Evolutionary conservation across 768 basidiomycete species (phyloP), one percentile per base, ranked within the genome.

Genomic region (Ephemerocybe angulata): DNA sequence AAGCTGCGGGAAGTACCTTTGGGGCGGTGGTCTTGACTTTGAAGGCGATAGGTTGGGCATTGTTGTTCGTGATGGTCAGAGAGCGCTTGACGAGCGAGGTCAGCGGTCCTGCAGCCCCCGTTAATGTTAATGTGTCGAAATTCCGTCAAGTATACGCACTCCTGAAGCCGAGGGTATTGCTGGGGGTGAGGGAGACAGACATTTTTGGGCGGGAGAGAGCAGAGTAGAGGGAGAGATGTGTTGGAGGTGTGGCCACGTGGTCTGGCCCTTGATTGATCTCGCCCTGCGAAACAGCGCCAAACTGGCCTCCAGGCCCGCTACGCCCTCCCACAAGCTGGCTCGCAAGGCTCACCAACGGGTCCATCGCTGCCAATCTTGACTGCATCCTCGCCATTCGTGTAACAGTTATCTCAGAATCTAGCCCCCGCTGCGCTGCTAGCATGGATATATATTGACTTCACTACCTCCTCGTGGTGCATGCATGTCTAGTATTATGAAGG

Each of bases 21-120:
- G 97, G 97, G 13, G 96, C 94, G 1, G 97, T 98, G 12, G 97
- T 98, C 78, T 99, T 98, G 76, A 99, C 96, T 72, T 99, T 99
- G 89, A 98, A 98, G n/a, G 93, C 95, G 60, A 98, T 84, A 17
- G 96, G 93, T 57, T 85, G 82, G 41, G 80, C 69, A 79, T 98
- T 92, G 69, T 86, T 81, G 76, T 99, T 99, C 55, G 87, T 79
- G 65, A 99, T 88, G 40, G 83, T 76, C 43, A 99, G 76, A 15
- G 85, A 81, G 60, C 88, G 88, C 74, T 93, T 96, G 65, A 94
- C 93, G 64, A 92, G 84, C 59, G 83, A 82, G 3, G 93, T 94
- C 66, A 99, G 84, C 5, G 97, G 97, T 65, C 96, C 97, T 99
- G 67, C 38, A 46, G 35, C 35, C 53, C 13, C 19, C 49, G 57